Base-by-base conservation (phyloP, 1,139 yeast species). In the Yamadazyma mexicana region DNA sequence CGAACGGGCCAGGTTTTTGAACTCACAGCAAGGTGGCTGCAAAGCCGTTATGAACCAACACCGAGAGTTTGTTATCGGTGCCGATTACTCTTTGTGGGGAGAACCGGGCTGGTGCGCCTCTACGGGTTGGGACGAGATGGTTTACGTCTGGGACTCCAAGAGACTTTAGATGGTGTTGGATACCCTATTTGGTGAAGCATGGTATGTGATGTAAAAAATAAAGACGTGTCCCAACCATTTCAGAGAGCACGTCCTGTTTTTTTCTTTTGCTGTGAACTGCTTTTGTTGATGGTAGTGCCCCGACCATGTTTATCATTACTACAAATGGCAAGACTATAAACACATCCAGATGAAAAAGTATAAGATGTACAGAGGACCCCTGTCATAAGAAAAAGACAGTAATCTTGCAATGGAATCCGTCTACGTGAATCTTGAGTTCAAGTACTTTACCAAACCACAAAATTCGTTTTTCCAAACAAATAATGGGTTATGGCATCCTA, bases 71-170 rank as follows among this genome's bases (percentile, higher is more conserved):
- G 97, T 86, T 2, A 79, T 87, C 49, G 97, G 95, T n/a, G 84
- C 92, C 47, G 98, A 92, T 62, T 92, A 96, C 83, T 84, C 95
- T 50, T 64, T 92, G 40, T 92, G 98, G 97, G 98, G 98, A 8
- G 82, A 83, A 49, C 95, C 94, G 3, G 98, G 97, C 1, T 91
- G 95, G 88, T 91, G 85, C 15, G 95, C 95, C 8, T 81, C 96
- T 17, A 84, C 92, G 0, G 96, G 96, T 1, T 92, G 97, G 96
- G 98, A 92, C 64, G 96, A 92, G 55, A 88, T 87, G 85, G 83
- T 89, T 9, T 82, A 84, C 55, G 75, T 92, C n/a, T 92, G 96
- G 95, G 89, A 86, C 52, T 74, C 82, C 4, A 75, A 79, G 51
- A 56, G 79, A 40, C 36, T 67, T 6, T 10, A 9, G 20, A 24